Percentiles rank a stretch among this genome's conserved stretches.
phyloP scores from a whole-genome alignment of 352 stramenopile species.

The Ophiocytium majus region DNA sequence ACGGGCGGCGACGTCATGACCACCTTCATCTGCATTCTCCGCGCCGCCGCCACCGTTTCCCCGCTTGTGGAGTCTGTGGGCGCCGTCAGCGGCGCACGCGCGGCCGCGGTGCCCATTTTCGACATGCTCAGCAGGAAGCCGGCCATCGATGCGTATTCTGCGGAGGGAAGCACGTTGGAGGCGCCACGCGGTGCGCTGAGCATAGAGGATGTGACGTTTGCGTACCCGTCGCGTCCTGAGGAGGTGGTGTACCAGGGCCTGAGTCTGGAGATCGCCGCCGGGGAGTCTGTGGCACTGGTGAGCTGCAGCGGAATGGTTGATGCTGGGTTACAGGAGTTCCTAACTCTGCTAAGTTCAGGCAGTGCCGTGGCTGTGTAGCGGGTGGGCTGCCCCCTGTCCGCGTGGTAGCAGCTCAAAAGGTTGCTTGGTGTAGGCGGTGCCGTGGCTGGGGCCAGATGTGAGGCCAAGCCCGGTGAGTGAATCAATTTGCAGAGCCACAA shows the following conservation, averaged over 20 bases:
- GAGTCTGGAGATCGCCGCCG: constrained; percentile 1
- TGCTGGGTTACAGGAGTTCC: too few species aligned
- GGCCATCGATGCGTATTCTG: neutral
- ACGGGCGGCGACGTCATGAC: neutral
- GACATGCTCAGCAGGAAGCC: neutral
- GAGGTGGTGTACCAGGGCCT: neutral
- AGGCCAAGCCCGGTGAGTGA: too few species aligned
- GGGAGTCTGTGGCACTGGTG: constrained; percentile 12
- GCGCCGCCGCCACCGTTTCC: neutral
- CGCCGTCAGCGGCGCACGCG: neutral
- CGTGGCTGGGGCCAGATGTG: too few species aligned
- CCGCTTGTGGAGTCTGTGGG: neutral
- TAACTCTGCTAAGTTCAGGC: too few species aligned
- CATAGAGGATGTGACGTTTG: neutral
- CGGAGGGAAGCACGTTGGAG: neutral
- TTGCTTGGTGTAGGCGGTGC: too few species aligned
- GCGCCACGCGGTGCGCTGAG: neutral
- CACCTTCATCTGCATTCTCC: neutral
- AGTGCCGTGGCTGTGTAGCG: too few species aligned
- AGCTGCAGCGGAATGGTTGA: too few species aligned
- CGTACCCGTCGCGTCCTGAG: constrained; percentile 9
- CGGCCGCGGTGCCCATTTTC: neutral
- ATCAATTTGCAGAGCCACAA: too few species aligned
- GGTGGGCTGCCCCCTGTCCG: too few species aligned
- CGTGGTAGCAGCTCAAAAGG: too few species aligned